Percentiles rank a stretch among this genome's conserved stretches.
Evolutionary conservation across 225 moss, liverwort and hornwort species (phyloP).

Genomic region (Neckera pumila): DNA sequence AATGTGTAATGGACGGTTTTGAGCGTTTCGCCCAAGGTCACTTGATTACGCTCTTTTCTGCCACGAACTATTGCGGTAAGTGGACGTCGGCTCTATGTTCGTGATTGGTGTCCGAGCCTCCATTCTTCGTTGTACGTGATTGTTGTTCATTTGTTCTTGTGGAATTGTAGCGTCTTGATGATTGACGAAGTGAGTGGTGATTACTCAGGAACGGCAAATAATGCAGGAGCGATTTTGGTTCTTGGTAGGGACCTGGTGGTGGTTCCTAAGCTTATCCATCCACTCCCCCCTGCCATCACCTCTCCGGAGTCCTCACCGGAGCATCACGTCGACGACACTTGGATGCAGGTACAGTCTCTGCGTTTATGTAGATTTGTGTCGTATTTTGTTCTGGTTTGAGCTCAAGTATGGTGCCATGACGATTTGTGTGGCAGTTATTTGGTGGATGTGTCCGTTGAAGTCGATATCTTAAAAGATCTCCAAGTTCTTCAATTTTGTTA

Average conservation of each 20-base stretch:
- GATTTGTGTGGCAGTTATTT: not conserved
- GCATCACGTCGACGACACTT: constrained; percentile 78
- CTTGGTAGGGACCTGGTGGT: constrained; percentile 92
- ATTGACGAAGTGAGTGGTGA: not conserved
- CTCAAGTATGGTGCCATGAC: too few species aligned
- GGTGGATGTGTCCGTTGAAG: too few species aligned
- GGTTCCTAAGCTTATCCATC: constrained; percentile 96
- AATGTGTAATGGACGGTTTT: constrained; percentile 99
- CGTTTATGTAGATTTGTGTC: not conserved
- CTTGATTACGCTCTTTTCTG: constrained; percentile 88
- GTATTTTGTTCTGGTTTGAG: not conserved
- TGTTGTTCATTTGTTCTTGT: not conserved
- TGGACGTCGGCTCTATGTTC: not conserved
- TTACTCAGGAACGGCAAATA: constrained; percentile 74
- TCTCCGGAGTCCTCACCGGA: constrained; percentile 95
- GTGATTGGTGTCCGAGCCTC: not conserved
- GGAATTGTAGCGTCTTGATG: not conserved
- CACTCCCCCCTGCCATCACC: constrained; percentile 74
- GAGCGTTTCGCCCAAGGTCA: constrained; percentile 98
- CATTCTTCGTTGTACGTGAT: not conserved
- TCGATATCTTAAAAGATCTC: too few species aligned
- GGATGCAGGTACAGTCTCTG: constrained; percentile 63
- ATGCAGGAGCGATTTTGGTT: constrained; percentile 97
- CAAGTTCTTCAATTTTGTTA: not conserved
- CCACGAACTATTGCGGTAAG: constrained; percentile 98